Base-by-base conservation (phyloP, 495 filamentous ascomycete species). In the Xylaria acuta region DNA sequence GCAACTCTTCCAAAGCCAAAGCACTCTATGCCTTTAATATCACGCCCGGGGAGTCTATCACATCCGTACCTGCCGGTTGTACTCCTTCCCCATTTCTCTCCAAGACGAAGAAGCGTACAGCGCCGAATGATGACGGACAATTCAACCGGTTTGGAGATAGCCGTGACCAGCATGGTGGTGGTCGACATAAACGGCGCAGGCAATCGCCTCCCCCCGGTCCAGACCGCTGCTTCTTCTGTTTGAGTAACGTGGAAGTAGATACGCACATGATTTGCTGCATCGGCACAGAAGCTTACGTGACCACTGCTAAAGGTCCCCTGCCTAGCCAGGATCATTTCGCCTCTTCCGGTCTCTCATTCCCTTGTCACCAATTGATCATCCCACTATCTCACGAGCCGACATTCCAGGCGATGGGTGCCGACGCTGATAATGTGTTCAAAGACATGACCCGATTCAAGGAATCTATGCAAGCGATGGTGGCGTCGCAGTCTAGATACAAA, bases 161-260 rank as follows among this genome's bases (percentile, higher is more conserved):
- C 72, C 85, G 88, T 70, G 79, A 86, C 64, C 82, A 84, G 27
- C 87, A 88, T 43, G 82, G 84, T 30, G 80, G 85, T n/a, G 81
- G 82, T 40, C 92, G 94, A 70, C 85, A 87, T 49, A 81, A 78
- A 56, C 86, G 89, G 11, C 85, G 80, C n/a, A 79, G 80, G 34
- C 78, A 79, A 20, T 80, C 83, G 9, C 83, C 84, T 0, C 92
- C 92, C 1, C 90, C 92, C 5, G 89, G 89, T 4, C 94, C 94
- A 0, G 90, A 91, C 30, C 86, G 89, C 73, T 99, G 96, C 79
- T 99, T 95, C 86, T 98, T 99, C 86, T 99, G 96, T 79, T 85
- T 98, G 5, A 92, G 91, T 11, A 98, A 96, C 78, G 88, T 91
- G 22, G 90, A 90, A 67, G 81, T 97, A 36, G 91, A 92, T 45